Percentiles rank a stretch among this genome's conserved stretches.
Conservation (phyloP, 2,329 filamentous ascomycete genomes). For the Epichloe gansuensis region DNA sequence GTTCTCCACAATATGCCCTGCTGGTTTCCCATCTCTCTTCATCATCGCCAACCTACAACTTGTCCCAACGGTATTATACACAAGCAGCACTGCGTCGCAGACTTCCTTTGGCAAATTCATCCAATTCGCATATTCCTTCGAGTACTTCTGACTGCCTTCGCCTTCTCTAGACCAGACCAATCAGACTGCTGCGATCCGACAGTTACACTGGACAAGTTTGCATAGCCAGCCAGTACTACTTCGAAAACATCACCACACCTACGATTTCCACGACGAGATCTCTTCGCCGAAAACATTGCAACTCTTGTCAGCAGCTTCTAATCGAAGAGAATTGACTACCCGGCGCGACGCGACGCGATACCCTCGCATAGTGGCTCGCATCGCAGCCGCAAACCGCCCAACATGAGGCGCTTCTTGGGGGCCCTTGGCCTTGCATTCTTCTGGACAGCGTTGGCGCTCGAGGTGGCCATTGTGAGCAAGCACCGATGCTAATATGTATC, state of each 20-base stretch:
- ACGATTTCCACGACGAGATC: neutral
- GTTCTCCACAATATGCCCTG: too few relatives aligned
- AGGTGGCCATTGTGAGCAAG: constrained; percentile 34
- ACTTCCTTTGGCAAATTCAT: neutral
- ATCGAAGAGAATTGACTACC: neutral
- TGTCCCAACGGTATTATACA: too few relatives aligned
- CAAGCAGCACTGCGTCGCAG: neutral
- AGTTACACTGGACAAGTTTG: neutral
- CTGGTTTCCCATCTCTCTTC: too few relatives aligned
- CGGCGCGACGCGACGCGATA: neutral
- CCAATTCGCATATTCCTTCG: neutral
- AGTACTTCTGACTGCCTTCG: neutral
- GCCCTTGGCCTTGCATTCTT: constrained; percentile 38
- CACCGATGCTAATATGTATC: neutral
- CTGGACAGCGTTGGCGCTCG: constrained; percentile 42
- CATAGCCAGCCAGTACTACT: neutral
- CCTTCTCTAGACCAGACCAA: neutral
- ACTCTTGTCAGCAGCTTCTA: neutral
- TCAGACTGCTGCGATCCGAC: neutral
- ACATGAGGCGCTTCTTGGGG: constrained; percentile 44
- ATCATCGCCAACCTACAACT: too few relatives aligned
- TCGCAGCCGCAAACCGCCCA: constrained; percentile 12
- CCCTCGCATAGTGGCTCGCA: neutral
- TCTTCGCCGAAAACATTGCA: neutral
- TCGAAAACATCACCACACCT: neutral